These are phyloP conservation scores for Noccaea caerulescens DNA, from an alignment of 345 rosid species.

Conservation along the genomic window DNA sequence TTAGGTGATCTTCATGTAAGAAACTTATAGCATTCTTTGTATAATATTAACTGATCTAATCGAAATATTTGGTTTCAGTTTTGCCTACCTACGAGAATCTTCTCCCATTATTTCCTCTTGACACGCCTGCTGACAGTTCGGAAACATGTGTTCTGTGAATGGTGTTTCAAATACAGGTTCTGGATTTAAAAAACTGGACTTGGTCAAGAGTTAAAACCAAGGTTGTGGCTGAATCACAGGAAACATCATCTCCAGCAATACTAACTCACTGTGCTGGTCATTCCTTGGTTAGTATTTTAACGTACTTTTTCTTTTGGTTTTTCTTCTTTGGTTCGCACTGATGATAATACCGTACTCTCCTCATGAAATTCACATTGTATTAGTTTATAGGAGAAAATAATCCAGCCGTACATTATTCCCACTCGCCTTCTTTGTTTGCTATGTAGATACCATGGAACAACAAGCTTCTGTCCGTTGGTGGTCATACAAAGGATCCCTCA, in stretches of 20 bases:
- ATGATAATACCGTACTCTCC: conserved; percentile 7
- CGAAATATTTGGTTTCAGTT: conserved; percentile 7
- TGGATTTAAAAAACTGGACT: conserved; percentile 88
- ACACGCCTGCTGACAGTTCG: neutral
- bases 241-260: conserved; percentile 53
- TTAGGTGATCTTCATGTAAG: conserved; percentile 92
- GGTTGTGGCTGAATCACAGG: conserved; percentile 57
- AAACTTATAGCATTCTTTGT: conserved; percentile 21
- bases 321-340: neutral
- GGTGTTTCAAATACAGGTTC: conserved; percentile 59
- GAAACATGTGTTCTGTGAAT: conserved; percentile 33
- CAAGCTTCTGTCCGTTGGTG: conserved; percentile 82
- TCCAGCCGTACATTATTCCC: conserved; percentile 20
- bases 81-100: conserved; percentile 1
- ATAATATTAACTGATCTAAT: neutral
- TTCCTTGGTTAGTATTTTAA: conserved; percentile 73
- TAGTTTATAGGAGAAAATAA: conserved; percentile 32
- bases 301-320: conserved; percentile 2
- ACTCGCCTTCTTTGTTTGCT: conserved; percentile 37
- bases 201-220: conserved; percentile 88
- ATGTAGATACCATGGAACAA: conserved; percentile 84
- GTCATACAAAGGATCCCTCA: conserved; percentile 84
- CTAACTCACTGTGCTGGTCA: conserved; percentile 87
- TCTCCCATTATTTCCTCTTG: conserved; percentile 11
- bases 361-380: conserved; percentile 27